Base-by-base conservation (phyloP, 1,139 yeast genomes). In the Nakaseomyces kungkrabaensis region DNA sequence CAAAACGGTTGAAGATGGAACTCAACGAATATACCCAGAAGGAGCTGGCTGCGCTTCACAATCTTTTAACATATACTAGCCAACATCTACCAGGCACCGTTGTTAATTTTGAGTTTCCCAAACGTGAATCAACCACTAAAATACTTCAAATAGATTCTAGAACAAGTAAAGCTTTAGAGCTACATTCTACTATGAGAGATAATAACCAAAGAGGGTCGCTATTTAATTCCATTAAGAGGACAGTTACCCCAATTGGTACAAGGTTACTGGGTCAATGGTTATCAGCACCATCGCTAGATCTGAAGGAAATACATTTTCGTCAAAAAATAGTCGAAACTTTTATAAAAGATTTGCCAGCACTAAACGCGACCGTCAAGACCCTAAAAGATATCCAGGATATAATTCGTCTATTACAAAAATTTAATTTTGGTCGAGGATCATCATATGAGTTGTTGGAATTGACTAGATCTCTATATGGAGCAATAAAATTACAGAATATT, bases 211-310 rank as follows among this genome's bases (percentile, higher is more conserved):
- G 75, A 10, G 96, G 96, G 0, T 82, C 96, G 0, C 67, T 92
- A 17, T 69, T 86, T 10, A 77, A 79, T 17, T 75, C 87, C 0
- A 75, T 92, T 7, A 77, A 79, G 52, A 70, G 84, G 50, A 92
- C 97, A 0, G 77, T 77, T 1, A 88, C 98, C 0, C 75, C 82
- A 1, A 80, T 95, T 0, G 98, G 98, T 0, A 71, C 95, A 0
- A 71, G 98, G 46, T 62, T 85, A 25, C 69, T 92, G 22, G 76
- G 82, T 3, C 82, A 82, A 49, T 89, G 97, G 97, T 68, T 92
- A 3, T 75, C 86, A 24, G 81, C 90, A 0, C 99, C 99, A 0
- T 74, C 86, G 0, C 72, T 85, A 4, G 77, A 83, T 57, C 58
- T 77, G 0, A 59, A 62, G 0, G 84, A 78, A 53, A 79, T 92